Evolutionary conservation across 352 stramenopile genomes (phyloP).

Genomic region (Globisporangium mamillatum): DNA sequence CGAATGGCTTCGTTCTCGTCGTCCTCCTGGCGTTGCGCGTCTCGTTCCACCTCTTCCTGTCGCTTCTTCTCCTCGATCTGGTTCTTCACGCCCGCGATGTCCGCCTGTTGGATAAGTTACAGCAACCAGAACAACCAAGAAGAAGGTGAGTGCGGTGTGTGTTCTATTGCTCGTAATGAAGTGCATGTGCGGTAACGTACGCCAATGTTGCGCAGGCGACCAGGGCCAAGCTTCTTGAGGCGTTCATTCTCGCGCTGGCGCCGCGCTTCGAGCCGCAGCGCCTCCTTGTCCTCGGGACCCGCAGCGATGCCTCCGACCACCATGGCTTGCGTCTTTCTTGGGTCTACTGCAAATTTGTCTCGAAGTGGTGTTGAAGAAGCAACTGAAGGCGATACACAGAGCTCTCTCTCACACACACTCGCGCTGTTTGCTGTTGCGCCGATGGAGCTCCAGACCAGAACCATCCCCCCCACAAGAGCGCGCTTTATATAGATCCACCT

Average conservation of each 20-base stretch:
- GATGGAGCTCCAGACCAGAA: background rate
- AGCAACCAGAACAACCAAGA: background rate
- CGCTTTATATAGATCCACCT: slow-evolving; percentile 6
- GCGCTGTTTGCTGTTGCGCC: background rate
- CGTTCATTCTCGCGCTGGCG: slow-evolving; percentile 65
- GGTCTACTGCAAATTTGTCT: background rate
- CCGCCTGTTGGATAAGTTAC: slow-evolving; percentile 29
- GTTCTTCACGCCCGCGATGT: slow-evolving; percentile 75
- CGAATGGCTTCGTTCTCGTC: slow-evolving; percentile 68
- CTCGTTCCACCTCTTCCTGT: slow-evolving; percentile 39
- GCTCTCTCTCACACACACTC: background rate
- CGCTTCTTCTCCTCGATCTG: slow-evolving; percentile 67
- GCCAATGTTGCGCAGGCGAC: slow-evolving; percentile 62
- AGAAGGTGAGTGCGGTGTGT: slow-evolving; percentile 4
- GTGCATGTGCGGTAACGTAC: slow-evolving; percentile 25
- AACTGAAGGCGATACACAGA: background rate
- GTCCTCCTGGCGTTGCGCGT: slow-evolving; percentile 39
- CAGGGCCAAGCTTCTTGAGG: slow-evolving; percentile 61
- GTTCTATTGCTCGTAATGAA: background rate
- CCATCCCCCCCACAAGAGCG: background rate
- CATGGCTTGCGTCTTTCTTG: slow-evolving; percentile 5
- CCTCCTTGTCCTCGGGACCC: slow-evolving; percentile 39
- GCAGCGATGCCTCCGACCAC: slow-evolving; percentile 17
- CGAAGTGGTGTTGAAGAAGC: background rate
- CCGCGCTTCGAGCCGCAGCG: slow-evolving; percentile 51